A percentile compares a stretch with the other conserved stretches of the same genome.
Conservation (phyloP, 192 early-diverging fungal species). For the Coemansia sp. region DNA sequence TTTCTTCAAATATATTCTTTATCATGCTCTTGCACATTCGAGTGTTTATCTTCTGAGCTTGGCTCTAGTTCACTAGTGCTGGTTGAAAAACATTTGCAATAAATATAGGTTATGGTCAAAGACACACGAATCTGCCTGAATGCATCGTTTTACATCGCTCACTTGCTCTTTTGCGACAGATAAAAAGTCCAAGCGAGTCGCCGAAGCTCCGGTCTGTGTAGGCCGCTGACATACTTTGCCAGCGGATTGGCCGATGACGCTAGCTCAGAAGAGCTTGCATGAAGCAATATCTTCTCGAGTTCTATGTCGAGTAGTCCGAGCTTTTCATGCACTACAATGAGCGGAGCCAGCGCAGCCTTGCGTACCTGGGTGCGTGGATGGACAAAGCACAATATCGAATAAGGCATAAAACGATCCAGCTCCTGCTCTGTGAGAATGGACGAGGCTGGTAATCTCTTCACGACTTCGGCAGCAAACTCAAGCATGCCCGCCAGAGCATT, state of each 20-base stretch:
- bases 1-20: background rate
- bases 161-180: slow-evolving; percentile 5
- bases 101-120: background rate
- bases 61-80: too few relatives aligned
- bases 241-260: slow-evolving; percentile 33
- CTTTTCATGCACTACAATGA: slow-evolving; percentile 33
- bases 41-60: background rate
- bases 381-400: slow-evolving; percentile 31
- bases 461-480: slow-evolving; percentile 47
- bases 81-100: background rate
- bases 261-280: slow-evolving; percentile 21
- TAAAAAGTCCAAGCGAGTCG: slow-evolving; percentile 41
- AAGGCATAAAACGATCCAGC: slow-evolving; percentile 45
- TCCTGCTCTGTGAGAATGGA: slow-evolving; percentile 25
- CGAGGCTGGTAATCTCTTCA: slow-evolving; percentile 27
- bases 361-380: slow-evolving; percentile 55
- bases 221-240: slow-evolving; percentile 31
- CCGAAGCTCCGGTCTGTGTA: slow-evolving; percentile 44
- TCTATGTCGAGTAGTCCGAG: slow-evolving; percentile 28
- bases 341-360: slow-evolving; percentile 46
- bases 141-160: background rate
- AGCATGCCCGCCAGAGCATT: slow-evolving; percentile 53
- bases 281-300: slow-evolving; percentile 42
- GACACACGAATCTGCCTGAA: background rate
- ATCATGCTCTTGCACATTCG: background rate